These are phyloP conservation scores for Stephania japonica DNA, from an alignment of 164 flowering plant genomes.

Conservation along the genomic window DNA sequence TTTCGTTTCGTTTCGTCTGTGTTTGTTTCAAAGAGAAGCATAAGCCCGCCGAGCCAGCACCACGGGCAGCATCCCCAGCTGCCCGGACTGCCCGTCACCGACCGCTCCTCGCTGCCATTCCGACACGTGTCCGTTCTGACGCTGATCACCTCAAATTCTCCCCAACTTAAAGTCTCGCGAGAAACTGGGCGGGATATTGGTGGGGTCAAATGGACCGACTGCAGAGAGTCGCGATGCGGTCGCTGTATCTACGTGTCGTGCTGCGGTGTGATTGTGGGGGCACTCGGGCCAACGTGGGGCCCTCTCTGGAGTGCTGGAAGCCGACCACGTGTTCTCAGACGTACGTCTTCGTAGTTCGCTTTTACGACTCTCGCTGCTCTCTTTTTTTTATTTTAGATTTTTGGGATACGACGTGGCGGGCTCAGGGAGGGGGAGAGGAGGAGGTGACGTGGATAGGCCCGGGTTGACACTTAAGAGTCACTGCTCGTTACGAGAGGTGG, in stretches of 20 bases:
- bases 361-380: no score
- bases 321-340: background rate
- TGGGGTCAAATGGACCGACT: background rate
- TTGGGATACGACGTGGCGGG: conserved; percentile 6
- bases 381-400: background rate
- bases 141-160: background rate
- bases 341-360: background rate
- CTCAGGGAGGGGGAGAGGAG: background rate
- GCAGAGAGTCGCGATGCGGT: background rate
- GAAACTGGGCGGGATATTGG: background rate
- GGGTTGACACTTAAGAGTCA: conserved; percentile 3
- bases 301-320: background rate
- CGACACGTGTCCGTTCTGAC: conserved; percentile 23
- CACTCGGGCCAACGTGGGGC: conserved; percentile 6
- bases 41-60: conserved; percentile 4
- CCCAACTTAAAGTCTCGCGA: conserved; percentile 16
- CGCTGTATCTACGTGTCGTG: conserved; percentile 8
- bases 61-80: conserved; percentile 15
- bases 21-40: background rate
- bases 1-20: no score
- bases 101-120: background rate
- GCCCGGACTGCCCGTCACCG: conserved; percentile 20
- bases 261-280: background rate
- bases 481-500: background rate
- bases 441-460: background rate